Evolutionary conservation across 495 filamentous ascomycete genomes (phyloP).

Genomic region (Talaromyces stipitatus): DNA sequence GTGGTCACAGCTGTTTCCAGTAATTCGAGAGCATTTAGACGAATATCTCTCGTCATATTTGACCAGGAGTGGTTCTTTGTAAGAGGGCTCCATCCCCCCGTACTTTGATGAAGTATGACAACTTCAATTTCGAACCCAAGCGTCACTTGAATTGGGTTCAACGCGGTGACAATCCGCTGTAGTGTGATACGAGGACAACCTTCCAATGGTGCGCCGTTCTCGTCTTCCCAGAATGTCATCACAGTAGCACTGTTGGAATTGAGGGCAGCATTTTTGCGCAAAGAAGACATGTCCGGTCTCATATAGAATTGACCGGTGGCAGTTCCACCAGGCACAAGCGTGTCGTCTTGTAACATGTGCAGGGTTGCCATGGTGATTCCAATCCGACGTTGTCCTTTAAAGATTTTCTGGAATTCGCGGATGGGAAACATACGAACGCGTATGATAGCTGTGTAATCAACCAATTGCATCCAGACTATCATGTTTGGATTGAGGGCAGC

Average conservation of each 20-base stretch:
- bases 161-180: slow-evolving; percentile 37
- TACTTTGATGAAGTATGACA: slow-evolving; percentile 47
- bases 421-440: slow-evolving; percentile 67
- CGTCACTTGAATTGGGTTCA: slow-evolving; percentile 44
- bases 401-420: slow-evolving; percentile 50
- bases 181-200: slow-evolving; percentile 55
- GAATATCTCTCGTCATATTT: slow-evolving; percentile 32
- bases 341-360: slow-evolving; percentile 46
- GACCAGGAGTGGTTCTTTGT: slow-evolving; percentile 45
- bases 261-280: slow-evolving; percentile 45
- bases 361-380: slow-evolving; percentile 48
- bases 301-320: slow-evolving; percentile 54
- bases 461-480: slow-evolving; percentile 66
- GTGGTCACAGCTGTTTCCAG: slow-evolving; percentile 55
- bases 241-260: slow-evolving; percentile 44
- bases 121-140: slow-evolving; percentile 84
- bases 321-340: slow-evolving; percentile 23
- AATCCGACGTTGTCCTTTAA: slow-evolving; percentile 44
- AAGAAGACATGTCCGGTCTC: slow-evolving; percentile 50
- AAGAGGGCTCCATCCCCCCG: slow-evolving; percentile 7
- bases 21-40: slow-evolving; percentile 36
- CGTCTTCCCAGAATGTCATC: slow-evolving; percentile 46
- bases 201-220: slow-evolving; percentile 24
- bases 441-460: slow-evolving; percentile 66
- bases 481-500: slow-evolving; percentile 20